Evolutionary conservation across 1,284 basidiomycete genomes (phyloP).

Genomic region (Golubevia pallescens): DNA sequence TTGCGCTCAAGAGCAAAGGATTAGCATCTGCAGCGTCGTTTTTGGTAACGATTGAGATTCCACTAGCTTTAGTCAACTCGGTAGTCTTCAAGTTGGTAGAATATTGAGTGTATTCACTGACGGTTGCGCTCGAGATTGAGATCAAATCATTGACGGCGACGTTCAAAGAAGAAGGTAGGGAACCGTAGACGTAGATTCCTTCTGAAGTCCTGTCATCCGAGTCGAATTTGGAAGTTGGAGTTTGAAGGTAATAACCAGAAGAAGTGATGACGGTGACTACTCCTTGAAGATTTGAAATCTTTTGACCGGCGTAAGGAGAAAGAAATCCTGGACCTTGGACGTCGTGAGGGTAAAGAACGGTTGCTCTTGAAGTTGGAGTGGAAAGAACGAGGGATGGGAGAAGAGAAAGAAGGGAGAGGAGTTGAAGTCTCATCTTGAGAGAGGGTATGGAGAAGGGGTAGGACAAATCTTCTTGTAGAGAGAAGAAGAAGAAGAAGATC

Average conservation of each 20-base stretch:
- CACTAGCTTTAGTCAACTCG: conserved; percentile 7
- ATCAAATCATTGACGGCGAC: conserved; percentile 70
- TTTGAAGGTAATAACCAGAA: conserved; percentile 70
- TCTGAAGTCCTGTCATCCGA: conserved; percentile 69
- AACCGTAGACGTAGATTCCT: conserved; percentile 70
- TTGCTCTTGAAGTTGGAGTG: background rate
- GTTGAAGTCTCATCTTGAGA: background rate
- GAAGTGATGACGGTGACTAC: conserved; percentile 44
- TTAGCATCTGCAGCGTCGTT: background rate
- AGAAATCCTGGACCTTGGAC: conserved; percentile 68
- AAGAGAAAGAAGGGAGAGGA: background rate
- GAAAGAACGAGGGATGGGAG: background rate
- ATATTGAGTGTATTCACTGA: conserved; percentile 5
- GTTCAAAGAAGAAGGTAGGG: conserved; percentile 63
- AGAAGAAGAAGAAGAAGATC: background rate
- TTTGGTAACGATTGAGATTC: conserved; percentile 5
- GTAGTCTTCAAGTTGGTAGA: conserved; percentile 8
- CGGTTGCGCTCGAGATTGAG: conserved; percentile 65
- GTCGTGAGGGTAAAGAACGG: conserved; percentile 16
- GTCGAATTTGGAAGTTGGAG: conserved; percentile 63
- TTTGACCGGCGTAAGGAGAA: conserved; percentile 69
- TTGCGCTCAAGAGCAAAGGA: conserved; percentile 2
- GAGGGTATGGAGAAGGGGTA: background rate
- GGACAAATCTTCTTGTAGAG: background rate
- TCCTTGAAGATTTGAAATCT: conserved; percentile 66